A percentile compares a stretch with the other conserved stretches of the same genome.
Evolutionary conservation across 805 yeast species (phyloP).

Genomic region (Candida dendrica): DNA sequence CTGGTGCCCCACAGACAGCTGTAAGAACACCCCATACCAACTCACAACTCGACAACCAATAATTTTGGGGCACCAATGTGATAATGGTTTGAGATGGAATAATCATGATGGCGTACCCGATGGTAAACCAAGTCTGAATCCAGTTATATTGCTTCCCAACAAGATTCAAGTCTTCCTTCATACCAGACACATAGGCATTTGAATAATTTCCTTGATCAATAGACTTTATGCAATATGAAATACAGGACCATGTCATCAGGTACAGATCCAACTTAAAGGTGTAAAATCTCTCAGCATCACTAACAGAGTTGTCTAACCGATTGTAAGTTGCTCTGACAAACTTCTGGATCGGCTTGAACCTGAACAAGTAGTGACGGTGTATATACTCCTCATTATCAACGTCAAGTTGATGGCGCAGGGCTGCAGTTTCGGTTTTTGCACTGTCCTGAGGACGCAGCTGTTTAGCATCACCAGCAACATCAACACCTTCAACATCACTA

Average conservation of each 20-base stretch:
- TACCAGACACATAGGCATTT: slow-evolving; percentile 60
- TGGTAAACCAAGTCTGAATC: slow-evolving; percentile 49
- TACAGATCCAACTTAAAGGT: slow-evolving; percentile 45
- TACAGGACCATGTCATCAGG: slow-evolving; percentile 45
- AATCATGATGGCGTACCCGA: slow-evolving; percentile 57
- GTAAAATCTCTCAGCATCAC: slow-evolving; percentile 34
- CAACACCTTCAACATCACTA: not conserved
- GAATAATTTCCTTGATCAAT: slow-evolving; percentile 53
- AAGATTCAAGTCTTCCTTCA: slow-evolving; percentile 52
- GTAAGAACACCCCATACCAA: slow-evolving; percentile 64
- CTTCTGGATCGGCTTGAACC: not conserved
- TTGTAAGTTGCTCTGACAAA: slow-evolving; percentile 3
- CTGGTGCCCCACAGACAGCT: slow-evolving; percentile 38
- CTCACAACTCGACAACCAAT: slow-evolving; percentile 43
- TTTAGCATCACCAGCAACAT: not conserved
- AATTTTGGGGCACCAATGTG: slow-evolving; percentile 46
- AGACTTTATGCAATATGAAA: slow-evolving; percentile 62
- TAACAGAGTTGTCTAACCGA: not conserved
- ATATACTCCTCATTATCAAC: slow-evolving; percentile 2
- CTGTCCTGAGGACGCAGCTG: too few relatives aligned
- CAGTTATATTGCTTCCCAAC: slow-evolving; percentile 56
- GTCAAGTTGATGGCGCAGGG: not conserved
- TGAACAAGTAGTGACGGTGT: slow-evolving; percentile 1
- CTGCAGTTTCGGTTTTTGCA: not conserved
- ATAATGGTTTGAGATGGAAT: slow-evolving; percentile 58